Base-by-base conservation (phyloP, 2,329 filamentous ascomycete species). In the Blastomyces gilchristii region DNA sequence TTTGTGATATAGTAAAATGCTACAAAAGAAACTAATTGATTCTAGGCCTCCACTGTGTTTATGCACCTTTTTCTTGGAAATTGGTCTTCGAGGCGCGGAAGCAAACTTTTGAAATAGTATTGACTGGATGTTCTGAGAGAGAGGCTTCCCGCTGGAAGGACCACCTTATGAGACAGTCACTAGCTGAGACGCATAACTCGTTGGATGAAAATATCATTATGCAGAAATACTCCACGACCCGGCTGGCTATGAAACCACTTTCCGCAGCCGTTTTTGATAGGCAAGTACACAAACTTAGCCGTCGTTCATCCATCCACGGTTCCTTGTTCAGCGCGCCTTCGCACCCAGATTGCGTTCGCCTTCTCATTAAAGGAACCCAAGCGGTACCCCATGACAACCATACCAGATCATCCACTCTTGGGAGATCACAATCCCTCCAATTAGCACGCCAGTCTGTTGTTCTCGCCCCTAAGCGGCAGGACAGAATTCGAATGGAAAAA, bases 1-100 rank as follows among this genome's bases (percentile, higher is more conserved):
- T 16, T 4, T 58, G 16, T 18, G 16, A 16, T 43, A 14, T 43
- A 43, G 14, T 43, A 43, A 16, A 43, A 5, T 6, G 12, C 41
- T 6, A 18, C 12, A 43, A 6, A 45, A 47, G 34, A 28, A 62
- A 63, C 62, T 65, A 63, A 47, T 64, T 62, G 47, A 64, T 22
- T 31, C 39, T 63, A 96, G 91, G 91, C 0, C 73, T 97, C 8
- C 91, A 93, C 79, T 97, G 91, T 70, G 87, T 94, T 66, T 90
- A 89, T 2, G 89, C 90, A 0, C 86, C 89, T 0, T 90, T 90
- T 73, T 94, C 91, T 0, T 97, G 92, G 93, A 99, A 97, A 73
- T 71, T 97, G 12, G 81, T 90, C 2, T 97, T 97, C 70, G 87
- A 94, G 72, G 84, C 85, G 67, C 82, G 88, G 63, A 84, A 88